Evolutionary conservation across 1,139 yeast genomes (phyloP).

Genomic region (Yamadazyma siamensis): DNA sequence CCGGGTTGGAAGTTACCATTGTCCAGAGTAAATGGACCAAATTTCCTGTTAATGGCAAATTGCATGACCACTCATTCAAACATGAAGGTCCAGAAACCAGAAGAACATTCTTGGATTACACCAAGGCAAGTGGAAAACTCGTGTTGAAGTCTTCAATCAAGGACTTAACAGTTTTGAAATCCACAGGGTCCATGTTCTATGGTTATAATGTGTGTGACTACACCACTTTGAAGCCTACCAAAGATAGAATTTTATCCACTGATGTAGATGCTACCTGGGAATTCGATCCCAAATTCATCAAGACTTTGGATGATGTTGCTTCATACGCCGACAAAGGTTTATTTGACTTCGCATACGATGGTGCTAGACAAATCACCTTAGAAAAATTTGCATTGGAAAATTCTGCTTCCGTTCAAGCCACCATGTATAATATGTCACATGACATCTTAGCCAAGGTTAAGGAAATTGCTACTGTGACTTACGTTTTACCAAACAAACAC

Average conservation of each 20-base stretch:
- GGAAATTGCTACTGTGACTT: conserved; percentile 60
- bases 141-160: conserved; percentile 66
- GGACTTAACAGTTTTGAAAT: conserved; percentile 83
- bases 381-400: conserved; percentile 79
- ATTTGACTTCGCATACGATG: conserved; percentile 58
- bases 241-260: conserved; percentile 82
- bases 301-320: conserved; percentile 49
- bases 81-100: conserved; percentile 84
- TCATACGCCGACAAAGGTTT: conserved; percentile 56
- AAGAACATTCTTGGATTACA: conserved; percentile 53
- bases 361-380: conserved; percentile 67
- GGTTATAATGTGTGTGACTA: conserved; percentile 83
- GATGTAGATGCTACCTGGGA: conserved; percentile 78
- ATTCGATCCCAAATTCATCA: conserved; percentile 49
- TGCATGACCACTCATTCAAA: conserved; percentile 78
- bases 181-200: conserved; percentile 93
- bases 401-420: conserved; percentile 90
- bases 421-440: conserved; percentile 88
- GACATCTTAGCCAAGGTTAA: conserved; percentile 61
- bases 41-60: conserved; percentile 66
- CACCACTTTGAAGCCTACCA: conserved; percentile 80
- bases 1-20: conserved; percentile 64
- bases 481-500: conserved; percentile 86
- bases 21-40: conserved; percentile 78
- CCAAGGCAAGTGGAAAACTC: conserved; percentile 46